phyloP scores from a whole-genome alignment of 2,329 filamentous ascomycete genomes.

The Penicillium sp. region DNA sequence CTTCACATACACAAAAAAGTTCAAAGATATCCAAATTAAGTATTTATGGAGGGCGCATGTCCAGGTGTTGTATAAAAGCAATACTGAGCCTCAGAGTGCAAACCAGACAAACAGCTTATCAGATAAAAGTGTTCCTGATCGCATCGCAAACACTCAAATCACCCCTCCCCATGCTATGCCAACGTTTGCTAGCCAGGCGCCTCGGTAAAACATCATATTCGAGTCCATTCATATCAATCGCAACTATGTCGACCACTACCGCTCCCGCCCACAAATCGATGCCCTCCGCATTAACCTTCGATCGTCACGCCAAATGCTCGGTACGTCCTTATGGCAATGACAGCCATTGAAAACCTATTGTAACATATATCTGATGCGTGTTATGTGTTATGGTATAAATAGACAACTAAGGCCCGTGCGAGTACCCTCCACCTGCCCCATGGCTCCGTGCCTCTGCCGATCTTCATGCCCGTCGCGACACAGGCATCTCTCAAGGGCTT shows the following conservation, averaged over 20 bases:
- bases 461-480: constrained; percentile 98
- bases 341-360: not conserved
- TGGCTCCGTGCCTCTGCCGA: constrained; percentile 82
- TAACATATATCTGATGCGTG: constrained; percentile 11
- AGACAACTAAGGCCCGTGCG: constrained; percentile 94
- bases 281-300: constrained; percentile 70
- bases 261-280: constrained; percentile 33
- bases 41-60: not conserved
- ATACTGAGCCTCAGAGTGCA: constrained; percentile 9
- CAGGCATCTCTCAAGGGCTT: constrained; percentile 94
- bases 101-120: constrained; percentile 28
- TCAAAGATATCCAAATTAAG: not conserved
- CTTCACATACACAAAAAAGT: not conserved
- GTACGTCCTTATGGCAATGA: constrained; percentile 51
- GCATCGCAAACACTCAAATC: constrained; percentile 12
- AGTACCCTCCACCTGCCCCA: constrained; percentile 86
- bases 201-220: not conserved
- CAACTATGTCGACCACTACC: constrained; percentile 33
- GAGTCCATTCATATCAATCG: constrained; percentile 3
- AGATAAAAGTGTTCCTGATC: constrained; percentile 18
- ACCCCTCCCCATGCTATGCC: constrained; percentile 22
- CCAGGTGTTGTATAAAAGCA: not conserved
- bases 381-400: constrained; percentile 2
- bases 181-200: constrained; percentile 9
- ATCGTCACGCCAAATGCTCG: constrained; percentile 75